phyloP scores from a whole-genome alignment of 2,329 filamentous ascomycete species.

The Botrytis elliptica region DNA sequence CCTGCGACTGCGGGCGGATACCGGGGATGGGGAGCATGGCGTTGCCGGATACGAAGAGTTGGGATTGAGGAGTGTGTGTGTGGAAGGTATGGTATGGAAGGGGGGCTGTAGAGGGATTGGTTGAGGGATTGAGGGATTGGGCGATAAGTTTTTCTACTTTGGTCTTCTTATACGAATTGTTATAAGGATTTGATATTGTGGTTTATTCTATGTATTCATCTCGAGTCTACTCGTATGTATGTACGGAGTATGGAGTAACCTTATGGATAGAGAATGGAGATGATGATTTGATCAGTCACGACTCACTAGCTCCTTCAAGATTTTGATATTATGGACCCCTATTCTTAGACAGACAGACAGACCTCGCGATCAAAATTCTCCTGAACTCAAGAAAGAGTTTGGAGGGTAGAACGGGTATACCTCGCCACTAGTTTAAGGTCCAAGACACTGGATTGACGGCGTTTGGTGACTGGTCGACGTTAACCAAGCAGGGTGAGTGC shows the following conservation, averaged over 20 bases:
- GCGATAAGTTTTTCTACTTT: not conserved
- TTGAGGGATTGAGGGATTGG: not conserved
- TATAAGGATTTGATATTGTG: not conserved
- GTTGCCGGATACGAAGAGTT: slow-evolving; percentile 3
- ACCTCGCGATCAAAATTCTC: not conserved
- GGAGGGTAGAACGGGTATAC: not conserved
- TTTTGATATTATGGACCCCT: not conserved
- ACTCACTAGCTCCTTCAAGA: not conserved
- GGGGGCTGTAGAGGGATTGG: not conserved
- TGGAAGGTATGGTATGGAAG: not conserved
- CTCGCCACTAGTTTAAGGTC: not conserved
- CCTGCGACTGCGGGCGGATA: not conserved
- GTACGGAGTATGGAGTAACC: not conserved
- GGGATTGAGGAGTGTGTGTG: not conserved
- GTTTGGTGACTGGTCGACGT: not conserved
- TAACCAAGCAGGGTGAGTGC: not conserved
- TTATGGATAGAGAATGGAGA: not conserved
- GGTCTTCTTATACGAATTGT: not conserved
- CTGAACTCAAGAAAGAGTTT: not conserved
- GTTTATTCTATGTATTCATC: too few relatives aligned
- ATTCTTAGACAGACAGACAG: too few relatives aligned
- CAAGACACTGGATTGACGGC: not conserved
- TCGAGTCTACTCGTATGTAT: too few relatives aligned
- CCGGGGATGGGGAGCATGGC: not conserved
- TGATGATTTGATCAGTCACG: not conserved